Percentiles rank a stretch among this genome's conserved stretches.
Conservation (phyloP, 176 grass and related monocot species). For the Carex scoparia region DNA sequence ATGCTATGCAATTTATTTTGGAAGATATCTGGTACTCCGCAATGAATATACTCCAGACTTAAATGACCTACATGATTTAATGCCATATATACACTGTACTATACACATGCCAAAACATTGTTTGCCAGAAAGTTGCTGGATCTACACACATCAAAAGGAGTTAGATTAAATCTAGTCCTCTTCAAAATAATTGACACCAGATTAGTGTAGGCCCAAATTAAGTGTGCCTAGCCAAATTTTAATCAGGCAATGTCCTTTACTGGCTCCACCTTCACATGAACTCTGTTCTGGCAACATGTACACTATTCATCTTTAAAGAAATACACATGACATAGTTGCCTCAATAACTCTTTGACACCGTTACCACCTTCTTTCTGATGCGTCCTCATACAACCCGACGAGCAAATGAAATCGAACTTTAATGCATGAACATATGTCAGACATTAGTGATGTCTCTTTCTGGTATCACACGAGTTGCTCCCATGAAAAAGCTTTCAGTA, state of each 20-base stretch:
- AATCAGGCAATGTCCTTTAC: conserved; percentile 11
- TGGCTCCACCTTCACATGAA: conserved; percentile 15
- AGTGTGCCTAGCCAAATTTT: conserved; percentile 1
- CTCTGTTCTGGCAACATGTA: conserved; percentile 10
- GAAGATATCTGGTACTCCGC: not conserved
- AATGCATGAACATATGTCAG: not conserved
- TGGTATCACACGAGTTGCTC: not conserved
- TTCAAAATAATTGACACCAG: conserved; percentile 6
- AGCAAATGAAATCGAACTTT: not conserved
- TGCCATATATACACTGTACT: no score
- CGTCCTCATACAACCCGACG: not conserved
- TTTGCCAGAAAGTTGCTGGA: conserved; percentile 10
- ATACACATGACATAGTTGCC: not conserved
- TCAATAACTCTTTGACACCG: not conserved
- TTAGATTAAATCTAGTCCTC: not conserved
- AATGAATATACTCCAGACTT: not conserved
- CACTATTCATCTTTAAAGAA: conserved; percentile 12
- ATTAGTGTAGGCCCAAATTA: conserved; percentile 6
- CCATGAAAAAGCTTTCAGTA: not conserved
- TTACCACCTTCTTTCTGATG: not conserved
- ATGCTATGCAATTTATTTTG: not conserved
- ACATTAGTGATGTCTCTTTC: not conserved
- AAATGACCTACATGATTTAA: not conserved
- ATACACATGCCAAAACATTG: conserved; percentile 8
- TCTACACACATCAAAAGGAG: not conserved